Base-by-base conservation (phyloP, 2,329 filamentous ascomycete genomes). In the Chaetomiaceae sp. region DNA sequence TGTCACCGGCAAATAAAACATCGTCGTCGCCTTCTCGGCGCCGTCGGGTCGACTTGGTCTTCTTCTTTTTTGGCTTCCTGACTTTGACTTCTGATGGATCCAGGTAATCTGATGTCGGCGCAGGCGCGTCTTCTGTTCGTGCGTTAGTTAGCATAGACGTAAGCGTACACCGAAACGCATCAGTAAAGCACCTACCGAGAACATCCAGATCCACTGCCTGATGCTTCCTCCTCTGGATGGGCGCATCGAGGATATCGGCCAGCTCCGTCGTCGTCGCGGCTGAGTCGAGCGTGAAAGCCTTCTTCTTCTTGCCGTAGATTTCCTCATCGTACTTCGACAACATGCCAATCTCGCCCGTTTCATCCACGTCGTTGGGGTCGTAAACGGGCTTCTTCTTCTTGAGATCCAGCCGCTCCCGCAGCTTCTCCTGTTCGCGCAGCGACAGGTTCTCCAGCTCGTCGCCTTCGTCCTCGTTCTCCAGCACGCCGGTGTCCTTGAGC, bases 291-390 rank as follows among this genome's bases (percentile, higher is more conserved):
- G 87, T 95, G 58, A 98, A 98, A 19, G 78, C 78, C 63, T 94
- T 95, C 46, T 76, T 72, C 69, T 94, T 93, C 68, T 95, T 95
- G 45, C 89, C 89, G 29, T 85, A 79, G 43, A 96, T 94, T 60
- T 95, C 91, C 54, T 97, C 93, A 58, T 97, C 93, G 61, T 98
- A 98, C 57, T 98, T 91, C 12, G 86, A 80, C 34, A 98, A 69
- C 19, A 98, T 81, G 6, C 77, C 76, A 15, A 75, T 75, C 48
- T 83, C 72, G 11, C 78, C 83, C 19, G 76, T 76, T 22, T 81
- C 76, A 36, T 85, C 83, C 27, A 83, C 71, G 47, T 84, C 81
- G 51, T 88, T 84, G 0, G 91, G 90, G 58, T 98, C 88, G 65
- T 98, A 98, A 1, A 82, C 83, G 0, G 85, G 84, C 61, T 84